Percentiles rank a stretch among this genome's conserved stretches.
Evolutionary conservation across 2,329 filamentous ascomycete species (phyloP).

Genomic region (Scolecobasidium constrictum): DNA sequence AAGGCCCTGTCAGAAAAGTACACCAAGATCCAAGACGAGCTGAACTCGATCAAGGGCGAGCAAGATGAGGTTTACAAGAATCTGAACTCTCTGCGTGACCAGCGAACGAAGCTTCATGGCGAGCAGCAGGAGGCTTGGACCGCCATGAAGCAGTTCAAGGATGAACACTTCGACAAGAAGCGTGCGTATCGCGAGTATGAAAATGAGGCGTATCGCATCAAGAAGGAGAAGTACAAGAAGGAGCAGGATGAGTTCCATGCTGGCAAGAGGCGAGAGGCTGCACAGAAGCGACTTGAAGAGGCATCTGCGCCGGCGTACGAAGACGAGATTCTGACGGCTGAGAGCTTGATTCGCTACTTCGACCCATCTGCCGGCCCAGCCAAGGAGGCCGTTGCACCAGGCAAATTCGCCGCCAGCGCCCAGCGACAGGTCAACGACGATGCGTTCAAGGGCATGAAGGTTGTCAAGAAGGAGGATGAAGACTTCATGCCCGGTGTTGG

Average conservation of each 20-base stretch:
- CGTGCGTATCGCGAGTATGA: constrained; percentile 79
- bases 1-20: constrained; percentile 83
- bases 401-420: constrained; percentile 67
- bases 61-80: constrained; percentile 87
- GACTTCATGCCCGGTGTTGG: constrained; percentile 63
- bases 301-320: constrained; percentile 80
- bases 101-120: constrained; percentile 70
- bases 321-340: constrained; percentile 83
- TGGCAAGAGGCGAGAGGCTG: constrained; percentile 64
- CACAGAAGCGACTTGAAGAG: constrained; percentile 66
- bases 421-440: constrained; percentile 75
- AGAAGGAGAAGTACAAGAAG: constrained; percentile 65
- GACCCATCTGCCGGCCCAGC: constrained; percentile 56
- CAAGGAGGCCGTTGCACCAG: constrained; percentile 52
- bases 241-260: constrained; percentile 67
- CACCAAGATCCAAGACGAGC: constrained; percentile 72
- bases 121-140: constrained; percentile 81
- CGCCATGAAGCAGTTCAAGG: constrained; percentile 77
- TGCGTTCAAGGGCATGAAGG: constrained; percentile 73
- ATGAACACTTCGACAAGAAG: constrained; percentile 72
- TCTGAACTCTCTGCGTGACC: constrained; percentile 72
- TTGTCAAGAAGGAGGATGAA: constrained; percentile 77
- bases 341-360: constrained; percentile 82
- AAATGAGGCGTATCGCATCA: constrained; percentile 66
- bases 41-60: constrained; percentile 83